Base-by-base conservation (phyloP, 441 rosid species). In the Melianthus villosus region DNA sequence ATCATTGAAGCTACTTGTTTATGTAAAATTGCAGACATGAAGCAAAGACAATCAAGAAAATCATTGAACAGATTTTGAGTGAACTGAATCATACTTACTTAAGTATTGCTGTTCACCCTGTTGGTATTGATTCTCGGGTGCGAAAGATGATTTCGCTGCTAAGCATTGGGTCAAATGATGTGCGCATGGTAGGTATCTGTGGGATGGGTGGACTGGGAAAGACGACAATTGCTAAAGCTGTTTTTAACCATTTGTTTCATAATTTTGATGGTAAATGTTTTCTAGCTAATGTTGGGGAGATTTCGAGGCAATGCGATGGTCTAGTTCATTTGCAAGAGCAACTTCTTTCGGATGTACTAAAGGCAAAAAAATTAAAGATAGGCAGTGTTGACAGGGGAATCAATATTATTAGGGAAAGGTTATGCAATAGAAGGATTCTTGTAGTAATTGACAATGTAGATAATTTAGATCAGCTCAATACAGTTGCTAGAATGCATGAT, bases 201-300 rank as follows among this genome's bases (percentile, higher is more conserved):
- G 23, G 23, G 23, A 20, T 20, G 23, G 6, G 23, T 6, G 23
- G 23, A 20, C 6, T 20, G 23, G 23, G 23, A 20, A 20, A 20
- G 23, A 20, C 23, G 6, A 20, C 23, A 20, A 6, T 20, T 20
- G 23, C 23, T 6, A 20, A 20, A 20, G 23, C 23, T 20, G 23
- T 20, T 2, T 20, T 2, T 20, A 20, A 20, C 6, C 3, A 20
- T 2, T 20, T 20, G 3, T 20, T 20, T 6, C 23, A 20, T 20
- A 20, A 6, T 18, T 79, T 71, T 15, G 9, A 40, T 16, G 12
- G n/a, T 1, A 54, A 67, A 23, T 53, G 61, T 36, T 76, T 75
- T 46, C 51, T 75, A 27, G 31, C 64, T 16, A 55, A 61, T 25
- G 54, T 79, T 5, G 48, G 73, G 44, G 91, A 71, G 49, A 46